Evolutionary conservation across 345 rosid genomes (phyloP).

Genomic region (Geranium rotundifolium): DNA sequence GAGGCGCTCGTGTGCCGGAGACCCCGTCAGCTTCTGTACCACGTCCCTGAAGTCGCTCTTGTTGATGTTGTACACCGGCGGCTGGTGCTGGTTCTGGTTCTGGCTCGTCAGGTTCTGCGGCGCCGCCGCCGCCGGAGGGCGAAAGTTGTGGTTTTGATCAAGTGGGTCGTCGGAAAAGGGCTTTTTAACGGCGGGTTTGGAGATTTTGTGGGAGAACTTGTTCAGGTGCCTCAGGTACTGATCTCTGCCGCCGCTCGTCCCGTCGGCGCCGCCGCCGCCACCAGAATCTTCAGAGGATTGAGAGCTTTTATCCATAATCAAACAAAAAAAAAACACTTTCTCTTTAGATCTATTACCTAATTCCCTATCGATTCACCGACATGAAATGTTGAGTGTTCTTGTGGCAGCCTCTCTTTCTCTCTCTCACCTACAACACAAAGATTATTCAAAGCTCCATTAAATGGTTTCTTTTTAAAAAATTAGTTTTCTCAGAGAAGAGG

Average conservation of each 20-base stretch:
- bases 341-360: constrained; percentile 7
- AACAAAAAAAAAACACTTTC: background rate
- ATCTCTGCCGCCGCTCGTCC: constrained; percentile 17
- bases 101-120: constrained; percentile 4
- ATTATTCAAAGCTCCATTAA: too few species aligned
- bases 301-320: constrained; percentile 43
- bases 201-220: constrained; percentile 76
- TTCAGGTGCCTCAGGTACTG: constrained; percentile 56
- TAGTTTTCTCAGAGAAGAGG: too few species aligned
- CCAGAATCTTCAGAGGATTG: constrained; percentile 36
- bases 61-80: constrained; percentile 91
- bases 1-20: constrained; percentile 71
- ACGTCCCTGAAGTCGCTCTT: constrained; percentile 84
- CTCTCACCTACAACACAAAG: too few species aligned
- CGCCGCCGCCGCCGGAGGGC: constrained; percentile 14
- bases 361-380: background rate
- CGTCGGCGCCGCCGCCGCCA: background rate
- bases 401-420: too few species aligned
- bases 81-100: constrained; percentile 48
- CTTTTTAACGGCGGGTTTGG: constrained; percentile 41
- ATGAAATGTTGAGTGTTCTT: background rate
- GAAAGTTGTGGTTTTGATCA: background rate
- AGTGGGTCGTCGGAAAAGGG: constrained; percentile 26
- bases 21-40: constrained; percentile 92
- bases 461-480: too few species aligned